These are phyloP conservation scores for Coprinopsis strossmayeri DNA, from an alignment of 768 basidiomycete species.

Conservation along the genomic window DNA sequence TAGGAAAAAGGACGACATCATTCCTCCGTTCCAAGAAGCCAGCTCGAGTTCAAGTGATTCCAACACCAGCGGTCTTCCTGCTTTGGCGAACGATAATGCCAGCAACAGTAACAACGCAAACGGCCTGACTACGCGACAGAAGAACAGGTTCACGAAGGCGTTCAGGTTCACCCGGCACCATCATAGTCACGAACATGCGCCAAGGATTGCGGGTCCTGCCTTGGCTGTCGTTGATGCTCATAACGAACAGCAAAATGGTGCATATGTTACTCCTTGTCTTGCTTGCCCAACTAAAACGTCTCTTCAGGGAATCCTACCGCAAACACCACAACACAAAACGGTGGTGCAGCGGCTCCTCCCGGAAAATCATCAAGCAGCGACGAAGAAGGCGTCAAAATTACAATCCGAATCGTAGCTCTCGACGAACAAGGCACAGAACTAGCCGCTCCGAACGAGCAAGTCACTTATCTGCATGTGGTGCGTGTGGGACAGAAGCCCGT, in stretches of 20 bases:
- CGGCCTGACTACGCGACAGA: conserved; percentile 3
- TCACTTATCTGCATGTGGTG: conserved; percentile 82
- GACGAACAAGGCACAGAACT: conserved; percentile 70
- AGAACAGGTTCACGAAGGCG: conserved; percentile 4
- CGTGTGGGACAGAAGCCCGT: conserved; percentile 47
- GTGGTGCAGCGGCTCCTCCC: not conserved
- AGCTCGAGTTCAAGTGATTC: no score
- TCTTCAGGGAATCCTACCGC: no score
- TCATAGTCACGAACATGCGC: not conserved
- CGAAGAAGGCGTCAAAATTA: conserved; percentile 66
- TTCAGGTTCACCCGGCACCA: conserved; percentile 11
- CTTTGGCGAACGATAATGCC: no score
- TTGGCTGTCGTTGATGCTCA: conserved; percentile 74
- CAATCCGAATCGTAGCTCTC: conserved; percentile 76
- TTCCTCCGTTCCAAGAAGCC: no score
- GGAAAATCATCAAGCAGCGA: conserved; percentile 31
- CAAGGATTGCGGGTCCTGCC: conserved; percentile 53
- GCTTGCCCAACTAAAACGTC: no score
- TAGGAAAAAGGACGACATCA: no score
- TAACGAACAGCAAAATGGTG: conserved; percentile 22
- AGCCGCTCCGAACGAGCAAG: conserved; percentile 73
- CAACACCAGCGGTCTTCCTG: no score
- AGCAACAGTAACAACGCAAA: conserved; percentile 6
- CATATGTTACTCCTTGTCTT: conserved; percentile 14
- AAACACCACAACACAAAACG: not conserved